A percentile compares a stretch with the other conserved stretches of the same genome.
phyloP scores from a whole-genome alignment of 2,329 filamentous ascomycete genomes.

The Colletotrichum sublineola region DNA sequence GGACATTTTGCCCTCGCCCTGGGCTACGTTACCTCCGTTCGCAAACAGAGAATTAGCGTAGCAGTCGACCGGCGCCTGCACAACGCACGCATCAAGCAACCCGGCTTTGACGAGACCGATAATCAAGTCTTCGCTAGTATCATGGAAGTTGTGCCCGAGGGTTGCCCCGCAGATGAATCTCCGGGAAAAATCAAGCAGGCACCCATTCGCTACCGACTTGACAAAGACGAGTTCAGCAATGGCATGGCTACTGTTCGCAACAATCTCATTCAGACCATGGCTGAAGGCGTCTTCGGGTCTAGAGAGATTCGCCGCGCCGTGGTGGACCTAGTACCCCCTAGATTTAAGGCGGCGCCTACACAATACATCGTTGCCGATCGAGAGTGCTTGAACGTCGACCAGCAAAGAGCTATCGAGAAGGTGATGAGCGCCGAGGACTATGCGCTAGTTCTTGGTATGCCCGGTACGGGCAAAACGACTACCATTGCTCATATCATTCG shows the following conservation, averaged over 20 bases:
- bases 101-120: slow-evolving; percentile 78
- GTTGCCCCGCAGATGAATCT: slow-evolving; percentile 64
- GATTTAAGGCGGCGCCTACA: slow-evolving; percentile 77
- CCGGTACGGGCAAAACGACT: slow-evolving; percentile 97
- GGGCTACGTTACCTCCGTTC: slow-evolving; percentile 86
- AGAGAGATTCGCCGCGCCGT: slow-evolving; percentile 82
- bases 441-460: slow-evolving; percentile 97
- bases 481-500: slow-evolving; percentile 98
- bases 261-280: slow-evolving; percentile 94
- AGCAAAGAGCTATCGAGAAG: slow-evolving; percentile 88
- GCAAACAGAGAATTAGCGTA: slow-evolving; percentile 82
- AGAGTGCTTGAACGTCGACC: slow-evolving; percentile 85
- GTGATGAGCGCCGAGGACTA: slow-evolving; percentile 97
- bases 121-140: slow-evolving; percentile 94
- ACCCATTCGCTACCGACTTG: slow-evolving; percentile 82
- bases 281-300: slow-evolving; percentile 78
- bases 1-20: slow-evolving; percentile 96
- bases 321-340: slow-evolving; percentile 80
- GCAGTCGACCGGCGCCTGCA: slow-evolving; percentile 92
- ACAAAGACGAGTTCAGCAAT: slow-evolving; percentile 98
- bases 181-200: slow-evolving; percentile 65
- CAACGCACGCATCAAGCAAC: slow-evolving; percentile 81
- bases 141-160: slow-evolving; percentile 82
- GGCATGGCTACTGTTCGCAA: slow-evolving; percentile 96
- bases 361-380: slow-evolving; percentile 73